A percentile compares a stretch with the other conserved stretches of the same genome.
These are phyloP conservation scores for Trichodelitschia bisporula DNA, from an alignment of 495 filamentous ascomycete genomes.

Conservation along the genomic window DNA sequence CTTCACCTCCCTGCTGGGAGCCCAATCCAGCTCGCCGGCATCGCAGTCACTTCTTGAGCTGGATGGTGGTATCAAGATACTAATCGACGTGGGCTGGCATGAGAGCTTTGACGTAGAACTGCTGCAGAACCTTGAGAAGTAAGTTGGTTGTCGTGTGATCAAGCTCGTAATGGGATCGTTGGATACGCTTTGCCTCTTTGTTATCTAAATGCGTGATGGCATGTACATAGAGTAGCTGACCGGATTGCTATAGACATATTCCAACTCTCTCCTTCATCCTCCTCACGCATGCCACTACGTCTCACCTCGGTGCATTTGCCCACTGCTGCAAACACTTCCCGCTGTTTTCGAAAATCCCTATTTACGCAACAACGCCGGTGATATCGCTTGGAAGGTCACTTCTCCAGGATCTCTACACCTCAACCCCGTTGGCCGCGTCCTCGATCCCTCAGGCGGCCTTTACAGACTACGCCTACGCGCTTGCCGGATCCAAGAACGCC, in stretches of 20 bases:
- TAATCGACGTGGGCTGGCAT: slow-evolving; percentile 93
- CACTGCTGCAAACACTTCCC: slow-evolving; percentile 96
- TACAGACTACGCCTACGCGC: slow-evolving; percentile 32
- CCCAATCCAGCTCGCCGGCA: slow-evolving; percentile 61
- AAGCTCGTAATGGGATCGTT: too few species aligned
- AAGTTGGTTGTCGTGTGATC: too few species aligned
- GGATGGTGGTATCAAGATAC: slow-evolving; percentile 84
- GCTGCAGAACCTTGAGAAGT: slow-evolving; percentile 76
- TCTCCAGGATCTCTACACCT: slow-evolving; percentile 78
- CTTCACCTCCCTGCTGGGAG: slow-evolving; percentile 79
- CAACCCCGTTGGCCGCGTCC: slow-evolving; percentile 64
- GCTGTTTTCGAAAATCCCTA: slow-evolving; percentile 74
- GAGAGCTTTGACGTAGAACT: slow-evolving; percentile 59
- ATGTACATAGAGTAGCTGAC: too few species aligned
- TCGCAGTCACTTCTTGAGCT: slow-evolving; percentile 90
- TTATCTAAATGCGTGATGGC: too few species aligned
- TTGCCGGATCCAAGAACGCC: slow-evolving; percentile 8
- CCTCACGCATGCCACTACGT: slow-evolving; percentile 73
- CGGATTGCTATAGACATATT: slow-evolving; percentile 60
- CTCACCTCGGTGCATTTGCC: slow-evolving; percentile 79
- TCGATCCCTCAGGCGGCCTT: slow-evolving; percentile 45
- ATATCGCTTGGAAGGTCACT: slow-evolving; percentile 80
- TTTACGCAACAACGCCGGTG: slow-evolving; percentile 85
- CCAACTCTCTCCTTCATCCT: slow-evolving; percentile 84
- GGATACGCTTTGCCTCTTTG: neutral